phyloP scores from a whole-genome alignment of 2,329 filamentous ascomycete genomes.

The Daldinia sp. region DNA sequence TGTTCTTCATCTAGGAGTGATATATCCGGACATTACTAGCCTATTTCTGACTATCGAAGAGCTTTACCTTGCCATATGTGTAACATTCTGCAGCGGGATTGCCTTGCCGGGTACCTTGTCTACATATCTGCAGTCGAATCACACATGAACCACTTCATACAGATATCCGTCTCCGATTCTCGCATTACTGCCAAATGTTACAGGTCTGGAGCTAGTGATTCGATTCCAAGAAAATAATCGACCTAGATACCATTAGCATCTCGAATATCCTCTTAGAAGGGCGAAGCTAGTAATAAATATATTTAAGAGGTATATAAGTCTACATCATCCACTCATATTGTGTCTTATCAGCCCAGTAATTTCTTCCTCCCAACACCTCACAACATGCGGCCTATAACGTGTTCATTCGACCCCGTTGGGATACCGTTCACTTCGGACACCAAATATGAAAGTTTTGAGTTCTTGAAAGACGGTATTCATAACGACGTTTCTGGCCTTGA shows the following conservation, averaged over 20 bases:
- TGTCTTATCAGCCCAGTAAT: no score
- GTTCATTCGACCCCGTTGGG: slow-evolving; percentile 23
- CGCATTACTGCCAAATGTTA: not conserved
- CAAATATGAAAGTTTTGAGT: slow-evolving; percentile 22
- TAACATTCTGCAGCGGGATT: not conserved
- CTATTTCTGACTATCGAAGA: not conserved
- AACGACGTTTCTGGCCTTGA: slow-evolving; percentile 16
- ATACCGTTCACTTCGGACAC: slow-evolving; percentile 16
- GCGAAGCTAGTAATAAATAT: not conserved
- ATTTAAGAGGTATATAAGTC: not conserved
- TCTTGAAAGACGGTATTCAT: slow-evolving; percentile 14
- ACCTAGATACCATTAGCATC: not conserved
- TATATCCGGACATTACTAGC: not conserved
- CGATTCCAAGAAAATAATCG: not conserved
- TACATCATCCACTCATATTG: not conserved
- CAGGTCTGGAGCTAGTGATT: not conserved
- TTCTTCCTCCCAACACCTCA: no score
- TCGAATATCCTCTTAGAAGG: not conserved
- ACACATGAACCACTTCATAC: not conserved
- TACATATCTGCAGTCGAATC: slow-evolving; percentile 1
- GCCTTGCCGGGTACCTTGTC: not conserved
- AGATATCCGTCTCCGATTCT: not conserved
- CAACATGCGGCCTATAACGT: slow-evolving; percentile 23
- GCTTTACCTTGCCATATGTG: not conserved
- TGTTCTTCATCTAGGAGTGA: not conserved